Percentiles rank a stretch among this genome's conserved stretches.
Evolutionary conservation across 164 flowering plant genomes (phyloP).

Genomic region (Berberis thunbergii): DNA sequence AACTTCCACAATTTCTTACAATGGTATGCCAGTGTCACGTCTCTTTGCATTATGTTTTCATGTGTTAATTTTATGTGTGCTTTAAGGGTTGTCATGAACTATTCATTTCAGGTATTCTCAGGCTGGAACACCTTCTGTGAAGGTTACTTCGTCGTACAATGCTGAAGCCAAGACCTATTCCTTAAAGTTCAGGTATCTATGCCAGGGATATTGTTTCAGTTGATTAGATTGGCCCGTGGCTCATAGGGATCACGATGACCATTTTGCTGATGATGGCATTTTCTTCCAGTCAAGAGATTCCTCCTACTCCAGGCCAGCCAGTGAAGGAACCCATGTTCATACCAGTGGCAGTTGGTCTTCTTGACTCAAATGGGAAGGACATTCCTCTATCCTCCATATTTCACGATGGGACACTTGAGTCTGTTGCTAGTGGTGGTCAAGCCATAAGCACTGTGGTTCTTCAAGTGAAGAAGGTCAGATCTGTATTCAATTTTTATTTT

Average conservation of each 20-base stretch:
- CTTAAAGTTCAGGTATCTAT: conserved; percentile 65
- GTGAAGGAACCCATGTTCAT: conserved; percentile 92
- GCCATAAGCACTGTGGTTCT: conserved; percentile 59
- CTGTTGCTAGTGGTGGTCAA: conserved; percentile 31
- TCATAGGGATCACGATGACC: not conserved
- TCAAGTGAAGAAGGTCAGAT: conserved; percentile 66
- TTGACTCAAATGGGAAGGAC: conserved; percentile 78
- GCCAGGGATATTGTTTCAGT: not conserved
- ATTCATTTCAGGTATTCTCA: conserved; percentile 78
- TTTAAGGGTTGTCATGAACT: conserved; percentile 11
- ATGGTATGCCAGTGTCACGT: conserved; percentile 37
- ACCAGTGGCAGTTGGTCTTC: conserved; percentile 75
- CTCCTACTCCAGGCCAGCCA: conserved; percentile 87
- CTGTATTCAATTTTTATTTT: not conserved
- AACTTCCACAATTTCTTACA: conserved; percentile 71
- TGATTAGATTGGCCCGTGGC: not conserved
- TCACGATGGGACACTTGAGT: conserved; percentile 56
- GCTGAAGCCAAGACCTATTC: conserved; percentile 61
- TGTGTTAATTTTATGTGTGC: not conserved
- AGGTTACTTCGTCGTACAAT: conserved; percentile 64
- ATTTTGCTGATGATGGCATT: not conserved
- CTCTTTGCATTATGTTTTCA: not conserved
- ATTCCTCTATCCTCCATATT: conserved; percentile 59
- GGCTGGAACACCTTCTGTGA: conserved; percentile 87
- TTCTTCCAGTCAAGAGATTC: conserved; percentile 71